Evolutionary conservation across 202 grass and related monocot species (phyloP).

Genomic region (Carex arenaria): DNA sequence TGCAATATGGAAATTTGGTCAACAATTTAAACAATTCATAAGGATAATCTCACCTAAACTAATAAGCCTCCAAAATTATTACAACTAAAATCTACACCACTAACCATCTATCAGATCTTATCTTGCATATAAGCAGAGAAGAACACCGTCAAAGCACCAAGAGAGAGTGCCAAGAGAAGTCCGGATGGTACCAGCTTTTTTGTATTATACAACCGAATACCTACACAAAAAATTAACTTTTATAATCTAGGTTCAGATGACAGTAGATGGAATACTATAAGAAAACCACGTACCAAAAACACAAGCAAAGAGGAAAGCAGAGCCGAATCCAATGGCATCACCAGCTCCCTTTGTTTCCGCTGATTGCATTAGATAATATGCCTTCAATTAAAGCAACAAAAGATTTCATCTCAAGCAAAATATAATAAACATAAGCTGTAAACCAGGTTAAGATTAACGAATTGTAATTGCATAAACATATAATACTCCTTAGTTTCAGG

Average conservation of each 20-base stretch:
- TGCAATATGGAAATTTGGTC: background rate
- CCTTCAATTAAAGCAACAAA: conserved; percentile 30
- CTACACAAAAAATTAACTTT: conserved; percentile 31
- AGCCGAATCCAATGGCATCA: conserved; percentile 72
- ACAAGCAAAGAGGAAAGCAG: conserved; percentile 71
- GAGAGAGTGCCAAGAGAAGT: conserved; percentile 55
- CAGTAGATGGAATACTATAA: background rate
- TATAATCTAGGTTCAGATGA: conserved; percentile 19
- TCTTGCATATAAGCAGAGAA: conserved; percentile 62
- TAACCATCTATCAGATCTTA: conserved; percentile 43
- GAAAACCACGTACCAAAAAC: conserved; percentile 52
- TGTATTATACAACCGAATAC: conserved; percentile 65
- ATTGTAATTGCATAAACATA: background rate
- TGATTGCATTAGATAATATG: conserved; percentile 88
- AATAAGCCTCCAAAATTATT: background rate
- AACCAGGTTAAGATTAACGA: background rate
- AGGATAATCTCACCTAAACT: background rate
- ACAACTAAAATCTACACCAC: conserved; percentile 7
- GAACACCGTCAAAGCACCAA: conserved; percentile 53
- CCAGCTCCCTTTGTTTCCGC: conserved; percentile 62
- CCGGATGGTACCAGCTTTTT: conserved; percentile 65
- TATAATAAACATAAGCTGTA: background rate
- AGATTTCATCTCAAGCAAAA: background rate
- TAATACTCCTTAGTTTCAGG: conserved; percentile 52
- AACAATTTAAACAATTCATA: background rate